These are phyloP conservation scores for Eimeria mitis DNA, from an alignment of 169 alveolate genomes.

Conservation along the genomic window DNA sequence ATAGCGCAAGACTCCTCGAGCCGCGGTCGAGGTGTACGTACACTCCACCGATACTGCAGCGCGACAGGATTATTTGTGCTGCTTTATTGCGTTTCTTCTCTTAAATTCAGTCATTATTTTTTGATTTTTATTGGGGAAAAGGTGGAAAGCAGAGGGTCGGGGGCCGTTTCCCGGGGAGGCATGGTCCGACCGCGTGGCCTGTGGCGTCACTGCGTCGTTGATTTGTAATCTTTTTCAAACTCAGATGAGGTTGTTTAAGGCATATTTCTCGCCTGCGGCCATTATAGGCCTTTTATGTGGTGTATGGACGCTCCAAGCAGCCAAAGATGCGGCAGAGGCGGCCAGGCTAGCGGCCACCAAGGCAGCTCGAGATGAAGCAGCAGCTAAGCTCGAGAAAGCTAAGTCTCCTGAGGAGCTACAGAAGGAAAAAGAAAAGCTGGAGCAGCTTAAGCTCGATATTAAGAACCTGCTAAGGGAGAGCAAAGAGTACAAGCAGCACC, in stretches of 20 bases:
- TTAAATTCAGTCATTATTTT: not conserved
- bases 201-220: not conserved
- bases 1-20: slow-evolving; percentile 22
- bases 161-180: not conserved
- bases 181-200: not conserved
- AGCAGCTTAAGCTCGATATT: not conserved
- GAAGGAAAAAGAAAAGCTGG: slow-evolving; percentile 28
- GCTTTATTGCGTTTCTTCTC: not conserved
- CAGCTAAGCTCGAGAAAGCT: slow-evolving; percentile 10
- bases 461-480: slow-evolving; percentile 7
- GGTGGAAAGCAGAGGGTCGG: slow-evolving; percentile 9
- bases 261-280: not conserved
- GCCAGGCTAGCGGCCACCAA: slow-evolving; percentile 58
- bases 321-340: slow-evolving; percentile 33
- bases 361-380: slow-evolving; percentile 52
- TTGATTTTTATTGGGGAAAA: not conserved
- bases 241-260: slow-evolving; percentile 4
- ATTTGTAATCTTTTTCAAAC: not conserved
- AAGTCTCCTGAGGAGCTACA: slow-evolving; percentile 38
- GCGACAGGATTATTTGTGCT: not conserved
- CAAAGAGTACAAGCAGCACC: slow-evolving; percentile 27
- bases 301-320: not conserved
- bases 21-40: slow-evolving; percentile 16
- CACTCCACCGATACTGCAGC: not conserved
- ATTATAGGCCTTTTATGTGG: not conserved